phyloP scores from a whole-genome alignment of 495 filamentous ascomycete species.

The Aspergillus haitiensis region DNA sequence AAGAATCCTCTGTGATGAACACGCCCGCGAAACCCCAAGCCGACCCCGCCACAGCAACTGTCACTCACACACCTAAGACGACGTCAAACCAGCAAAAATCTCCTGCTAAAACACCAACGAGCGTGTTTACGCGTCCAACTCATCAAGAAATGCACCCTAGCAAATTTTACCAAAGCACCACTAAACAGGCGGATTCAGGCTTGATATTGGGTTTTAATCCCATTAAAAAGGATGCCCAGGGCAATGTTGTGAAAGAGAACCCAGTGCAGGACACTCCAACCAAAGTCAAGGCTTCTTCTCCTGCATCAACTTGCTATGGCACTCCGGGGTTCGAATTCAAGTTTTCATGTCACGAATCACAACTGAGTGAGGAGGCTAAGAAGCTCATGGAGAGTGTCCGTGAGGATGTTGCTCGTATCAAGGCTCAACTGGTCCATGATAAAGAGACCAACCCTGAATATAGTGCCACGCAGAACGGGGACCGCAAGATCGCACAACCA shows the following conservation, averaged over 20 bases:
- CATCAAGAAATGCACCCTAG: slow-evolving; percentile 77
- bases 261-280: slow-evolving; percentile 42
- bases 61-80: slow-evolving; percentile 16
- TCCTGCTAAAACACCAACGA: slow-evolving; percentile 52
- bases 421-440: slow-evolving; percentile 59
- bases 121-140: slow-evolving; percentile 46
- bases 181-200: slow-evolving; percentile 64
- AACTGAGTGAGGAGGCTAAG: slow-evolving; percentile 72
- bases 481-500: slow-evolving; percentile 72
- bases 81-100: slow-evolving; percentile 16
- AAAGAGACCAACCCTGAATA: slow-evolving; percentile 46
- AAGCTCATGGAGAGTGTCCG: slow-evolving; percentile 76
- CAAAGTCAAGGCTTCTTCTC: slow-evolving; percentile 43
- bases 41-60: slow-evolving; percentile 13
- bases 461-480: slow-evolving; percentile 36
- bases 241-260: slow-evolving; percentile 38
- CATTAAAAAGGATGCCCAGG: slow-evolving; percentile 49
- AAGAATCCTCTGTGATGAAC: slow-evolving; percentile 28
- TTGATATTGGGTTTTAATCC: slow-evolving; percentile 68
- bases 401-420: slow-evolving; percentile 66
- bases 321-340: slow-evolving; percentile 76
- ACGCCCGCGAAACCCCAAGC: slow-evolving; percentile 7
- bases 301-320: slow-evolving; percentile 41
- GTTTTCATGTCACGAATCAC: slow-evolving; percentile 56
- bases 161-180: slow-evolving; percentile 69